Evolutionary conservation across 2,329 filamentous ascomycete species (phyloP), one percentile per base, ranked within the genome.

Genomic region (Exophiala aquamarina): DNA sequence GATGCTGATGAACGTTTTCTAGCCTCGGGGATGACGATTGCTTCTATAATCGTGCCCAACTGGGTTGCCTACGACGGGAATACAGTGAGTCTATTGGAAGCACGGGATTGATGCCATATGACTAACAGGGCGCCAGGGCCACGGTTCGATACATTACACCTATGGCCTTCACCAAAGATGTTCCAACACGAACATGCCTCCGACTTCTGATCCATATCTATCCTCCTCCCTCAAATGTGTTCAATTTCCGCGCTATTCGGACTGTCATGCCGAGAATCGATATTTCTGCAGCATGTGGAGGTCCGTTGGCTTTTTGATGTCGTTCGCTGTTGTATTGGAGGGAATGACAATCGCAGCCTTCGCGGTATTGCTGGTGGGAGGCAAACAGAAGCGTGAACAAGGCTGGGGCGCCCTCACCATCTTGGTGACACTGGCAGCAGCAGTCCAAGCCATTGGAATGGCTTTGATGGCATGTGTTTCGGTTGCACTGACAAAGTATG

Each of bases 281-380:
- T 82, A 83, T 61, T 96, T 97, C 70, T 97, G 93, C 74, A 86
- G 83, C 60, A 86, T 94, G 78, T 98, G 92, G 92, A 81, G 87
- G 49, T 89, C 83, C 19, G 83, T 89, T 28, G 90, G 88, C 18
- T 97, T 96, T 69, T 70, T 95, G 55, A 89, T 95, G 72, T 87
- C 84, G 42, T 87, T 96, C 59, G 80, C 87, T 6, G 81, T 89
- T 29, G 83, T 95, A n/a, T 66, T 93, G 31, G 85, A 95, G 67
- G 78, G 93, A 32, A 89, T 86, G 45, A 83, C 83, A 5, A 69
- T 95, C n/a, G 83, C 95, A 20, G 81, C 84, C 14, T 95, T 92
- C 67, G 62, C 84, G 21, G 81, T 94, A 40, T 82, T 95, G 37
- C 72, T 96, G 57, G 71, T 77, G 2, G 90, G 91, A 14, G 89